These are phyloP conservation scores for Aureobasidium sp. DNA, from an alignment of 2,329 filamentous ascomycete species.

Conservation along the genomic window DNA sequence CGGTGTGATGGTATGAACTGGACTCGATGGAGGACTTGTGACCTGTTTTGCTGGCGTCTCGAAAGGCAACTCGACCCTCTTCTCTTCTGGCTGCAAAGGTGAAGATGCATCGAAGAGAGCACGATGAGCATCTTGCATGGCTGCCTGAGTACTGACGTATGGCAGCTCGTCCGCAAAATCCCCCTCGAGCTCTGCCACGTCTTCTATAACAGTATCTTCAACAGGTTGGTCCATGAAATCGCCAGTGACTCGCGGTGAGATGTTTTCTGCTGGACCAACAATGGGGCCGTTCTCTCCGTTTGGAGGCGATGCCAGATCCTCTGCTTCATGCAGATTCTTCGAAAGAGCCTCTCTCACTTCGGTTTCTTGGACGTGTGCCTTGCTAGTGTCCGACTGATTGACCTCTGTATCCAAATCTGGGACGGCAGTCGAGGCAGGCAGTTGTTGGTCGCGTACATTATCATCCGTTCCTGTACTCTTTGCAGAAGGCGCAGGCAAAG, in stretches of 20 bases:
- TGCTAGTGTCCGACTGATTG: background rate
- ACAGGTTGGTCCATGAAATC: background rate
- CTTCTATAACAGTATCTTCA: background rate
- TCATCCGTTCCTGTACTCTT: no score
- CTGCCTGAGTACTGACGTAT: conserved; percentile 25
- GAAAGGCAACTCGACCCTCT: conserved; percentile 18
- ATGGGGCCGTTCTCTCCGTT: background rate
- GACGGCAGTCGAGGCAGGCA: background rate
- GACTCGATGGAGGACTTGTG: conserved; percentile 29
- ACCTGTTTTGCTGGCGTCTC: conserved; percentile 26
- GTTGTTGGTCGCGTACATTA: background rate
- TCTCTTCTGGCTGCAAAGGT: background rate
- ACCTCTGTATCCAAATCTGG: background rate
- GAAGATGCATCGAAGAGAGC: conserved; percentile 17
- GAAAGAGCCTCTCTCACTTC: background rate
- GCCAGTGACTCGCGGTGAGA: background rate
- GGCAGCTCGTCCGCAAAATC: conserved; percentile 20
- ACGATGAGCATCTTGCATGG: conserved; percentile 18
- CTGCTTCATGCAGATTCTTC: background rate
- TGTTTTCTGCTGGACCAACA: background rate
- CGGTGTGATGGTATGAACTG: conserved; percentile 24
- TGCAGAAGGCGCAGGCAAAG: background rate
- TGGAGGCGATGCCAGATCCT: background rate
- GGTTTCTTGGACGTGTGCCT: background rate
- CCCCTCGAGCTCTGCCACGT: background rate